A percentile compares a stretch with the other conserved stretches of the same genome.
phyloP scores from a whole-genome alignment of 2,329 filamentous ascomycete genomes.

The Capronia coronata region DNA sequence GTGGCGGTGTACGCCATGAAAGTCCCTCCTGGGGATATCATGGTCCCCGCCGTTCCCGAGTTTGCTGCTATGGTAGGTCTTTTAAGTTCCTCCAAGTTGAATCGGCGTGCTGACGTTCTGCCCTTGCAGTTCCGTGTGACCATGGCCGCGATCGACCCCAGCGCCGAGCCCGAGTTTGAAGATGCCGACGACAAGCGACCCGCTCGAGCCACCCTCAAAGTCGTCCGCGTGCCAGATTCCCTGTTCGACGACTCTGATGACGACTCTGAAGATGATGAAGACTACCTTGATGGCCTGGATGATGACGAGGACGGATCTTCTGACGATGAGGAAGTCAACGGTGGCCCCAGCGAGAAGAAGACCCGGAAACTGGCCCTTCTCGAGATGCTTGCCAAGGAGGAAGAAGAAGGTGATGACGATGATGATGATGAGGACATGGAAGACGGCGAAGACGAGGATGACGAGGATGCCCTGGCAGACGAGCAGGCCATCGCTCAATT shows the following conservation, averaged over 20 bases:
- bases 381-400: slow-evolving; percentile 65
- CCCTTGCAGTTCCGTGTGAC: slow-evolving; percentile 77
- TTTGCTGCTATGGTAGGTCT: slow-evolving; percentile 70
- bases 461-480: slow-evolving; percentile 51
- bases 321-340: slow-evolving; percentile 52
- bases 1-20: slow-evolving; percentile 88
- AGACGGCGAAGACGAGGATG: slow-evolving; percentile 73
- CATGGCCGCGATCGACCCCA: slow-evolving; percentile 96
- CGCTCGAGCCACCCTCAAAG: slow-evolving; percentile 68
- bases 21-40: slow-evolving; percentile 75
- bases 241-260: slow-evolving; percentile 53
- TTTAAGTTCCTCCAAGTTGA: background rate
- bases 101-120: slow-evolving; percentile 4
- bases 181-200: slow-evolving; percentile 55
- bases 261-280: slow-evolving; percentile 50
- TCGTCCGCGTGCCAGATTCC: slow-evolving; percentile 65
- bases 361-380: slow-evolving; percentile 70
- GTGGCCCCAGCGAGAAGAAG: slow-evolving; percentile 79
- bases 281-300: slow-evolving; percentile 35
- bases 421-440: slow-evolving; percentile 54
- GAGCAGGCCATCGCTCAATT: slow-evolving; percentile 44
- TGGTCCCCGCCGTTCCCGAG: slow-evolving; percentile 71
- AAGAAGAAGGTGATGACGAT: slow-evolving; percentile 69
- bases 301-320: slow-evolving; percentile 38
- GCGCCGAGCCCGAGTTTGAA: slow-evolving; percentile 62